phyloP scores from a whole-genome alignment of 257 asterid genomes.

The Rhazya stricta region DNA sequence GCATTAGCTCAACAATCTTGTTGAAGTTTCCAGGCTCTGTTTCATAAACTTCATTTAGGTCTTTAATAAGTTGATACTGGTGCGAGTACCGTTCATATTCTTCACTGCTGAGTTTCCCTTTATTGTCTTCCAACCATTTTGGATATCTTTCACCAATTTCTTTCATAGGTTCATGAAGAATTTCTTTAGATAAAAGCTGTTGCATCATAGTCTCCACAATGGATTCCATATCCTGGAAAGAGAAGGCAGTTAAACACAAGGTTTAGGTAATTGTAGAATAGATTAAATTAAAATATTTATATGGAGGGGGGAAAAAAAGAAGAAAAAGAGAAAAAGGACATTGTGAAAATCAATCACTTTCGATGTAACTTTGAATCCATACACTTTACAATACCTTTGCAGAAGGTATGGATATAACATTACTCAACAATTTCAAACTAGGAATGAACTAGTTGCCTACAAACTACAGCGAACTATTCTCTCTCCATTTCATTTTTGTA shows the following conservation, averaged over 20 bases:
- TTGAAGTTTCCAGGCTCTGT: slow-evolving; percentile 78
- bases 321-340: neutral
- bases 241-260: slow-evolving; percentile 1
- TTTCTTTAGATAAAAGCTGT: slow-evolving; percentile 88
- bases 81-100: slow-evolving; percentile 56
- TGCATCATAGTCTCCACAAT: slow-evolving; percentile 97
- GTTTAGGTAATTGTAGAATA: neutral
- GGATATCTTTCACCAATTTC: slow-evolving; percentile 96
- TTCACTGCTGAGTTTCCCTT: slow-evolving; percentile 51
- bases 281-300: too few relatives aligned
- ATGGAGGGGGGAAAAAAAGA: too few relatives aligned
- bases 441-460: neutral
- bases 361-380: neutral
- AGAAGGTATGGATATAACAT: neutral
- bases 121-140: slow-evolving; percentile 76
- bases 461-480: neutral
- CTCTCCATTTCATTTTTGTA: neutral
- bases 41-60: slow-evolving; percentile 64
- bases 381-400: neutral
- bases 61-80: slow-evolving; percentile 65
- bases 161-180: slow-evolving; percentile 92
- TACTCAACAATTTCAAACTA: neutral
- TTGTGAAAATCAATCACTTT: neutral
- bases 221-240: slow-evolving; percentile 80
- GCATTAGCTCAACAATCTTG: slow-evolving; percentile 96